These are phyloP conservation scores for Penicillium italicum DNA, from an alignment of 2,329 filamentous ascomycete species.

Conservation along the genomic window DNA sequence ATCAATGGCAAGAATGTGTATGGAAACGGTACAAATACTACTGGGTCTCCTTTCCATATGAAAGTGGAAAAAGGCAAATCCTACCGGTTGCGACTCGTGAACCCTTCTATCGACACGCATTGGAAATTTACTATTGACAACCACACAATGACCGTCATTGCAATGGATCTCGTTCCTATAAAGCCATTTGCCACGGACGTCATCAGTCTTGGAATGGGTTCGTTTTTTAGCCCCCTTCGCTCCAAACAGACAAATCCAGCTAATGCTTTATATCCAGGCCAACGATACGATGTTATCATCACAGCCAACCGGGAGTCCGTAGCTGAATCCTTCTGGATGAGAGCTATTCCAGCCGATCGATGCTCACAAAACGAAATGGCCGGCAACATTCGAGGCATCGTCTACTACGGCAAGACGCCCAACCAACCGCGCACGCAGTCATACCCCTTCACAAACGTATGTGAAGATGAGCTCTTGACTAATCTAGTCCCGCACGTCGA, in stretches of 20 bases:
- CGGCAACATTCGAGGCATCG: conserved; percentile 1
- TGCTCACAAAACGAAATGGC: conserved; percentile 2
- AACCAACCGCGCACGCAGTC: background rate
- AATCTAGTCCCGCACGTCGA: background rate
- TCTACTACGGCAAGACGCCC: background rate
- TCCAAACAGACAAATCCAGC: background rate
- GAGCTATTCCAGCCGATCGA: conserved; percentile 19
- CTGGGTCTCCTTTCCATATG: conserved; percentile 43
- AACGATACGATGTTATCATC: conserved; percentile 41
- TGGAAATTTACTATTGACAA: conserved; percentile 49
- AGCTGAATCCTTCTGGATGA: conserved; percentile 38
- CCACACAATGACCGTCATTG: conserved; percentile 57
- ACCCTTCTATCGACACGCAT: conserved; percentile 25
- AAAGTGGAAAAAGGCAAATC: conserved; percentile 8
- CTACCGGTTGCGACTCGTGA: conserved; percentile 30
- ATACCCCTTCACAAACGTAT: background rate
- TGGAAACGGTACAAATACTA: conserved; percentile 19
- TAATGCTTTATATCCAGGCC: conserved; percentile 22
- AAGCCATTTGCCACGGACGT: conserved; percentile 51
- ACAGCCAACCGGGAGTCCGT: conserved; percentile 23
- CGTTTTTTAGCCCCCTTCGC: background rate
- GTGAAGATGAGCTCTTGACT: background rate
- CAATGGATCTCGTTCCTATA: conserved; percentile 57
- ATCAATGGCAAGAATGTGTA: conserved; percentile 45
- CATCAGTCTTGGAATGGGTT: conserved; percentile 46